Evolutionary conservation across 305 asterid species (phyloP).

Genomic region (Ilex paraguariensis): DNA sequence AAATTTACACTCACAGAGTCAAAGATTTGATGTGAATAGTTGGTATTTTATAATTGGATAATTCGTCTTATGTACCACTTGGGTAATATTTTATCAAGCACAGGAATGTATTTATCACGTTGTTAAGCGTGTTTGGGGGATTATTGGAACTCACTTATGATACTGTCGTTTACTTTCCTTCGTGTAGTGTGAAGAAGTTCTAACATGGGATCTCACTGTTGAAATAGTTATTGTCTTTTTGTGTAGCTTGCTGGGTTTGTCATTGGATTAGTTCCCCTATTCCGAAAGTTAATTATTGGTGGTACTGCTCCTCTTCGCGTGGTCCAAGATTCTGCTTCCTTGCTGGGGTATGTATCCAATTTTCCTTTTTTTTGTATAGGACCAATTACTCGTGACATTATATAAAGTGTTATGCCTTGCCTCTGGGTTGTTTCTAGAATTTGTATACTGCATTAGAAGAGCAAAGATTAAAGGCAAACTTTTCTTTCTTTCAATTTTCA

Average conservation of each 20-base stretch:
- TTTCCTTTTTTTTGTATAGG: not conserved
- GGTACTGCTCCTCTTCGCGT: constrained; percentile 77
- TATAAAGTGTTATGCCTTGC: not conserved
- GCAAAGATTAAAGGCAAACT: too few species aligned
- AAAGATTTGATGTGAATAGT: too few species aligned
- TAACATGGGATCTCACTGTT: not conserved
- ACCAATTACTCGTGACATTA: not conserved
- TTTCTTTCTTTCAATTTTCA: not conserved
- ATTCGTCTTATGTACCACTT: too few species aligned
- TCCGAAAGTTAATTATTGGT: constrained; percentile 57
- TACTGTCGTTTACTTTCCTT: too few species aligned
- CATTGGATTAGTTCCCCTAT: constrained; percentile 69
- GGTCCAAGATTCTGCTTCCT: constrained; percentile 60
- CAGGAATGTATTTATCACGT: too few species aligned
- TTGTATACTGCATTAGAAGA: too few species aligned
- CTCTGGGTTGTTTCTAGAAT: not conserved
- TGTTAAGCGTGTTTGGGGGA: too few species aligned
- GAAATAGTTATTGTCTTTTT: not conserved
- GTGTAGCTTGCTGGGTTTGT: constrained; percentile 70
- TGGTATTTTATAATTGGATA: too few species aligned
- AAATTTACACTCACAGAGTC: too few species aligned
- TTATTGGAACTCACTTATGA: too few species aligned
- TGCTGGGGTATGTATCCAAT: constrained; percentile 55
- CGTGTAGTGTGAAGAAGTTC: too few species aligned
- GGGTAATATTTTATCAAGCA: too few species aligned